Conservation (phyloP, 2,329 filamentous ascomycete genomes). For the Ascomycota sp. region DNA sequence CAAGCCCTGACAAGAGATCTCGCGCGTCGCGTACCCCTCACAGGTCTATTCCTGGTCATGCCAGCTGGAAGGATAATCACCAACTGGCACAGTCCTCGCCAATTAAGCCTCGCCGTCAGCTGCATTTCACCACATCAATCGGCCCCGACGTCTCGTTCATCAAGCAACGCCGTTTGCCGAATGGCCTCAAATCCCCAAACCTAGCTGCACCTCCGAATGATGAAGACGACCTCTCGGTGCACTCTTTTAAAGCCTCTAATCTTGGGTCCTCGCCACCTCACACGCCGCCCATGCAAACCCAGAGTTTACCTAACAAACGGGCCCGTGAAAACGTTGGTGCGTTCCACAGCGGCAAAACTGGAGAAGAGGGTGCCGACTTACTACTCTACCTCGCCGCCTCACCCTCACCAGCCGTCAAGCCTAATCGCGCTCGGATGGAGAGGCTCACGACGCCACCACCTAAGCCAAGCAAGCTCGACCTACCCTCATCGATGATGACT, state of each 20-base stretch:
- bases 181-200: constrained; percentile 38
- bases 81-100: constrained; percentile 73
- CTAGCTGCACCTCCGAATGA: constrained; percentile 57
- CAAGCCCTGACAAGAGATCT: constrained; percentile 47
- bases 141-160: constrained; percentile 64
- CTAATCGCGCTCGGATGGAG: constrained; percentile 30
- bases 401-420: constrained; percentile 58
- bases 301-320: constrained; percentile 24
- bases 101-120: constrained; percentile 53
- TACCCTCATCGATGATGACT: constrained; percentile 76
- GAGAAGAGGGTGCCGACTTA: constrained; percentile 64
- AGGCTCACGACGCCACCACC: constrained; percentile 60
- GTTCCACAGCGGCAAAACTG: constrained; percentile 32
- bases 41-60: constrained; percentile 33
- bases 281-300: constrained; percentile 51
- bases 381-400: constrained; percentile 77
- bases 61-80: constrained; percentile 58
- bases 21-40: constrained; percentile 39
- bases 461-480: constrained; percentile 42
- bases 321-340: constrained; percentile 24
- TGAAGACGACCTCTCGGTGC: constrained; percentile 62
- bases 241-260: constrained; percentile 47
- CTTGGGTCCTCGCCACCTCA: constrained; percentile 64
- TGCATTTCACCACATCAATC: constrained; percentile 51
- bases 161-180: constrained; percentile 46